Base-by-base conservation (phyloP, 2,329 filamentous ascomycete species). In the Verticillium dahliae region DNA sequence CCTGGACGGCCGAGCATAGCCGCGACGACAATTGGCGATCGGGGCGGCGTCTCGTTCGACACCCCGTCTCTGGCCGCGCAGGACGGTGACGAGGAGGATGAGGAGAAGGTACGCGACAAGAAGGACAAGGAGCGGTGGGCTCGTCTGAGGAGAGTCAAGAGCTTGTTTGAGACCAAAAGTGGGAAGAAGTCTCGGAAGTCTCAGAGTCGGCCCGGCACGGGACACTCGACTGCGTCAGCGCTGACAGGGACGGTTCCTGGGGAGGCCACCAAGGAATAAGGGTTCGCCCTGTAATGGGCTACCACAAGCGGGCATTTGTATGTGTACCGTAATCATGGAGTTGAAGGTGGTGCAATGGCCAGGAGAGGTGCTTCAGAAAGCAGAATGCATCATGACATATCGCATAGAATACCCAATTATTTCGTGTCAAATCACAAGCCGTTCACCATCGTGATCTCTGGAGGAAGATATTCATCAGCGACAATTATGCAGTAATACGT, bases 51-150 rank as follows among this genome's bases (percentile, higher is more conserved):
- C 27, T 59, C 58, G 13, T 60, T 62, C 27, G 67, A 70, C 37
- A 66, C 61, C 1, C 62, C 66, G 0, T 64, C 62, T 1, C 62
- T 63, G 3, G 61, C 67, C 4, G 69, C 64, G 2, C 65, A 66
- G 7, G 71, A 66, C 3, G 67, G 59, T 4, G 78, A 76, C 45
- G 84, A 82, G 52, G 80, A 79, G 15, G 74, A 80, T 10, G 77
- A 83, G 22, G 78, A 81, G 56, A 77, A 75, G 45, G 73, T 72
- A 0, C 76, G 80, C 33, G 78, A 81, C 56, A 80, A 76, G 55
- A 89, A 89, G 70, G 89, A 91, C 63, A 89, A 89, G 72, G 87
- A 90, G 73, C 81, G 89, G 65, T 91, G 88, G 88, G 84, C 87
- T n/a, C 82, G 87, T 66, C 74, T 92, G 65, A 82, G 87, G 68